These are phyloP conservation scores for Amanita subjunquillea DNA, from an alignment of 768 basidiomycete genomes.

Conservation along the genomic window DNA sequence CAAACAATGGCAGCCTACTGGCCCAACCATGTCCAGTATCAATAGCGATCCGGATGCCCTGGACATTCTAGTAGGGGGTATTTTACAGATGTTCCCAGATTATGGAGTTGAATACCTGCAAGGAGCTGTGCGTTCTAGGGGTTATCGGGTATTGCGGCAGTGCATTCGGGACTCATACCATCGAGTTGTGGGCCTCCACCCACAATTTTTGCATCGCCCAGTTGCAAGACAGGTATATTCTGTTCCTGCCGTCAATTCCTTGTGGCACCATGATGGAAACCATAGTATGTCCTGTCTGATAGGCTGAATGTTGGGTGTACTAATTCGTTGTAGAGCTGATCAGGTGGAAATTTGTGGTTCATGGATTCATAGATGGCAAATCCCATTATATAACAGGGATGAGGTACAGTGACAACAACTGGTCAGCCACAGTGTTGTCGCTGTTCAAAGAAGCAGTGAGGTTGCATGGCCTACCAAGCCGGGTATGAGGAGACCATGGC, in stretches of 20 bases:
- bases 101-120: not conserved
- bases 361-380: slow-evolving; percentile 21
- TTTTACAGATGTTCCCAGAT: not conserved
- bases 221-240: slow-evolving; percentile 12
- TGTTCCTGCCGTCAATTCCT: slow-evolving; percentile 20
- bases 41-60: not conserved
- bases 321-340: not conserved
- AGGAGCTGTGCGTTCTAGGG: not conserved
- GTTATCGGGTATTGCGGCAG: not conserved
- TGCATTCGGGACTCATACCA: not conserved
- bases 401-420: slow-evolving; percentile 13
- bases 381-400: not conserved
- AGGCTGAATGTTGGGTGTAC: not conserved
- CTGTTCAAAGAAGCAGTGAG: slow-evolving; percentile 3
- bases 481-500: slow-evolving; percentile 15
- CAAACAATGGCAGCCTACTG: not conserved
- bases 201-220: not conserved
- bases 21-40: not conserved
- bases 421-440: slow-evolving; percentile 13
- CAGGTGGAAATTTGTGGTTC: slow-evolving; percentile 8
- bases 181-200: not conserved
- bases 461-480: slow-evolving; percentile 9
- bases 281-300: slow-evolving; percentile 16
- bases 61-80: not conserved
- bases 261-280: slow-evolving; percentile 28